These are phyloP conservation scores for Solioccasus polychromus DNA, from an alignment of 768 basidiomycete species.

Conservation along the genomic window DNA sequence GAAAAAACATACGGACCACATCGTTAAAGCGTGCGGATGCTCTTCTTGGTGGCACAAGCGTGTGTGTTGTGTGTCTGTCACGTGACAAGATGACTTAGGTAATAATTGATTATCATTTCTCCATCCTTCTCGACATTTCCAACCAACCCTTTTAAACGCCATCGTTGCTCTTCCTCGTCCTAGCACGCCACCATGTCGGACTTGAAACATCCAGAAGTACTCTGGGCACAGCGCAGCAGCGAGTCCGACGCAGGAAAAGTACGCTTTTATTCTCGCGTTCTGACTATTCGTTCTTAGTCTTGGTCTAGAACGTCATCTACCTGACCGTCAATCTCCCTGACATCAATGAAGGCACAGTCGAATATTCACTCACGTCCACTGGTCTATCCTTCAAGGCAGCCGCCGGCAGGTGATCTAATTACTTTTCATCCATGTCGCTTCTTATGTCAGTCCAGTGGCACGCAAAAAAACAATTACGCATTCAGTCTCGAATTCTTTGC, in stretches of 20 bases:
- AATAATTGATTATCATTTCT: too few relatives aligned
- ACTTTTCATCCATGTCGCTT: constrained; percentile 8
- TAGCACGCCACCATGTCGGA: constrained; percentile 35
- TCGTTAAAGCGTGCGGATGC: too few relatives aligned
- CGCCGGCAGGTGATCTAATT: constrained; percentile 53
- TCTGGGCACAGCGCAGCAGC: constrained; percentile 94
- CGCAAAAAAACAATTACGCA: constrained; percentile 55
- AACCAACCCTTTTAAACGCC: constrained; percentile 15
- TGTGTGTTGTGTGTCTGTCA: too few relatives aligned
- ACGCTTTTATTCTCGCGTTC: neutral
- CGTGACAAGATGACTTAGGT: constrained; percentile 5
- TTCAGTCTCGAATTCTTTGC: constrained; percentile 76
- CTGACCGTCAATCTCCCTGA: constrained; percentile 83
- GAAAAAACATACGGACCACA: constrained; percentile 52
- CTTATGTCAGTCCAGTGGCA: too few relatives aligned
- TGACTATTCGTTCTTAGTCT: constrained; percentile 2
- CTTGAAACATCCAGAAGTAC: constrained; percentile 79
- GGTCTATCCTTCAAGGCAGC: constrained; percentile 62
- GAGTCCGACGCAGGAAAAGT: constrained; percentile 66
- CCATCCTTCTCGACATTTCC: constrained; percentile 31
- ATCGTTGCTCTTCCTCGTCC: neutral
- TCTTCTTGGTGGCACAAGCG: too few relatives aligned
- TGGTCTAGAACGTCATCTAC: constrained; percentile 82
- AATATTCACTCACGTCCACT: constrained; percentile 56
- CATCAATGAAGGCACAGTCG: constrained; percentile 55